These are phyloP conservation scores for Porphyrellus cyaneotinctus DNA, from an alignment of 768 basidiomycete species.

Conservation along the genomic window DNA sequence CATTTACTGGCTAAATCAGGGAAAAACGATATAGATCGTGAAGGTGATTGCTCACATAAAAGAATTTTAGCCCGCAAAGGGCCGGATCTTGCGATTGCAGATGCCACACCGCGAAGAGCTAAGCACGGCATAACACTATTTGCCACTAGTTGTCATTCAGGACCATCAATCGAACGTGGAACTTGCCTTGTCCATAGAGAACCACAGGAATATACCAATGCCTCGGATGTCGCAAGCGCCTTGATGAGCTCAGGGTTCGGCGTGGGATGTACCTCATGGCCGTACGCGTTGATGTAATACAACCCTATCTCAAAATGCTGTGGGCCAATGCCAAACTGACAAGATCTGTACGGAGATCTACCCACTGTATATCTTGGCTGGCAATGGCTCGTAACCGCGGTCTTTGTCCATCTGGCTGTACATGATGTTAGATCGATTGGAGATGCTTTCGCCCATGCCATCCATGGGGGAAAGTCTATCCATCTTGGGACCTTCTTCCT, in stretches of 20 bases:
- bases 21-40: background rate
- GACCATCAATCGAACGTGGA: conserved; percentile 1
- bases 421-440: conserved; percentile 56
- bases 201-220: conserved; percentile 88
- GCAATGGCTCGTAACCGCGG: conserved; percentile 48
- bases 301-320: conserved; percentile 45
- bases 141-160: conserved; percentile 3
- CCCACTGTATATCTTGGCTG: conserved; percentile 61
- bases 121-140: conserved; percentile 87
- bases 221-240: conserved; percentile 53
- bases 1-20: conserved; percentile 61
- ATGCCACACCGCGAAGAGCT: conserved; percentile 75
- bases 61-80: conserved; percentile 76
- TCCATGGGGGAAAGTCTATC: conserved; percentile 48
- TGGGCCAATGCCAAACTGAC: background rate
- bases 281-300: conserved; percentile 88
- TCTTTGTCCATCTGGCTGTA: conserved; percentile 56
- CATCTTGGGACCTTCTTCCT: conserved; percentile 27
- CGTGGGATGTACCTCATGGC: conserved; percentile 85
- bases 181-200: conserved; percentile 89
- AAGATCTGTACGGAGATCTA: conserved; percentile 23
- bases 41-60: conserved; percentile 54
- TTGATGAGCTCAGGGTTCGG: conserved; percentile 80
- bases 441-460: conserved; percentile 47
- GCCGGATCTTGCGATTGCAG: conserved; percentile 69